Conservation (phyloP, 768 basidiomycete species). For the Ramaria sp. region DNA sequence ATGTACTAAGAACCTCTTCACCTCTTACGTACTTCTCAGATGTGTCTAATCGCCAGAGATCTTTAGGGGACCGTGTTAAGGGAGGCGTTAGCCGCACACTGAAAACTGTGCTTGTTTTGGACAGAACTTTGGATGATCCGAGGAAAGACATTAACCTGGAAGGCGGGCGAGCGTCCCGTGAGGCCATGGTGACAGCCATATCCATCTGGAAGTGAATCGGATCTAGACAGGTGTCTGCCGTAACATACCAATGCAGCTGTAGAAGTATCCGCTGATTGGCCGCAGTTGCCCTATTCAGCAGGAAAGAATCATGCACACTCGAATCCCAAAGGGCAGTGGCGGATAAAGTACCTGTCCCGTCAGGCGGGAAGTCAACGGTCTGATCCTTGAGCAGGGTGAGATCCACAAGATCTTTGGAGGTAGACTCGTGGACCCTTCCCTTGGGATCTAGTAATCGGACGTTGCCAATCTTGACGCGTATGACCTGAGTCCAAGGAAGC, state of each 20-base stretch:
- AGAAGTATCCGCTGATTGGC: conserved; percentile 70
- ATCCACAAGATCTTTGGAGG: conserved; percentile 58
- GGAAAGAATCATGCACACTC: conserved; percentile 73
- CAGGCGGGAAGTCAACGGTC: conserved; percentile 62
- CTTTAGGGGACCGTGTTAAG: conserved; percentile 73
- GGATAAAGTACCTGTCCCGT: conserved; percentile 67
- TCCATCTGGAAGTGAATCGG: conserved; percentile 88
- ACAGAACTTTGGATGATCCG: conserved; percentile 62
- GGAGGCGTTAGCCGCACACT: conserved; percentile 72
- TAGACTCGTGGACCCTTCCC: conserved; percentile 70
- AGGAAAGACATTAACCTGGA: conserved; percentile 69
- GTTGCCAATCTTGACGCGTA: conserved; percentile 68
- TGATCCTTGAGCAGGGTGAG: conserved; percentile 69
- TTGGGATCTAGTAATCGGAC: conserved; percentile 78
- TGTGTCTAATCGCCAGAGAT: conserved; percentile 92
- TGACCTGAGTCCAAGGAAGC: conserved; percentile 77
- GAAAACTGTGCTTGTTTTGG: conserved; percentile 79
- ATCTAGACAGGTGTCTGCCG: conserved; percentile 74
- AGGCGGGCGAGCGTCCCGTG: conserved; percentile 77
- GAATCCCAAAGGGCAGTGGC: conserved; percentile 87
- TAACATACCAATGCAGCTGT: conserved; percentile 67
- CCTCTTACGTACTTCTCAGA: conserved; percentile 91
- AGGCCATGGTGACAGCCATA: conserved; percentile 71
- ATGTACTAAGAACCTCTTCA: conserved; percentile 71
- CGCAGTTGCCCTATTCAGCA: conserved; percentile 80